A percentile compares a stretch with the other conserved stretches of the same genome.
Evolutionary conservation across 768 basidiomycete species (phyloP).

Genomic region (Favolaschia claudopus): DNA sequence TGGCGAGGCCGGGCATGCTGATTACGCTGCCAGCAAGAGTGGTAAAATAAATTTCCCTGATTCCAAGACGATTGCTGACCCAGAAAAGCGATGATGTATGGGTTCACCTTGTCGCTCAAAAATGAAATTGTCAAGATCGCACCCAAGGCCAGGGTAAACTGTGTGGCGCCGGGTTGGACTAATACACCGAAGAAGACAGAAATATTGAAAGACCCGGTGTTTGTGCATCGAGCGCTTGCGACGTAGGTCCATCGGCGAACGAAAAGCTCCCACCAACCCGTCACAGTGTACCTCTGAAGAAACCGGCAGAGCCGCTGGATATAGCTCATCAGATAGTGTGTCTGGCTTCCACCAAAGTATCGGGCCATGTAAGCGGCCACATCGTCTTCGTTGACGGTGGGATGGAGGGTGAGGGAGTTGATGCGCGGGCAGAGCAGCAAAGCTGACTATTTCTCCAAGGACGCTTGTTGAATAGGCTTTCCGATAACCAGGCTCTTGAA

Average conservation of each 20-base stretch:
- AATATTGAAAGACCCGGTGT: constrained; percentile 58
- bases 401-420: too few relatives aligned
- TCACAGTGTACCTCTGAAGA: constrained; percentile 71
- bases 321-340: constrained; percentile 70
- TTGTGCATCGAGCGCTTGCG: constrained; percentile 47
- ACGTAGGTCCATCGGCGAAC: not conserved
- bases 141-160: constrained; percentile 71
- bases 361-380: constrained; percentile 76
- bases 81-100: constrained; percentile 84
- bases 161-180: constrained; percentile 75
- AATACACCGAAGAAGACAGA: constrained; percentile 68
- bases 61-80: too few relatives aligned
- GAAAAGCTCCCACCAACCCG: not conserved
- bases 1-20: constrained; percentile 71
- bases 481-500: not conserved
- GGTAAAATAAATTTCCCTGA: too few relatives aligned
- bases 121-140: constrained; percentile 84
- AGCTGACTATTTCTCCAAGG: too few relatives aligned
- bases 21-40: constrained; percentile 75
- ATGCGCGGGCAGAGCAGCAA: too few relatives aligned
- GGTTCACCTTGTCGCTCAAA: constrained; percentile 70
- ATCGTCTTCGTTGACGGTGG: constrained; percentile 77
- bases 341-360: constrained; percentile 64
- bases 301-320: constrained; percentile 67
- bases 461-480: too few relatives aligned